Evolutionary conservation across 2,329 filamentous ascomycete species (phyloP).

Genomic region (Drechmeria coniospora): DNA sequence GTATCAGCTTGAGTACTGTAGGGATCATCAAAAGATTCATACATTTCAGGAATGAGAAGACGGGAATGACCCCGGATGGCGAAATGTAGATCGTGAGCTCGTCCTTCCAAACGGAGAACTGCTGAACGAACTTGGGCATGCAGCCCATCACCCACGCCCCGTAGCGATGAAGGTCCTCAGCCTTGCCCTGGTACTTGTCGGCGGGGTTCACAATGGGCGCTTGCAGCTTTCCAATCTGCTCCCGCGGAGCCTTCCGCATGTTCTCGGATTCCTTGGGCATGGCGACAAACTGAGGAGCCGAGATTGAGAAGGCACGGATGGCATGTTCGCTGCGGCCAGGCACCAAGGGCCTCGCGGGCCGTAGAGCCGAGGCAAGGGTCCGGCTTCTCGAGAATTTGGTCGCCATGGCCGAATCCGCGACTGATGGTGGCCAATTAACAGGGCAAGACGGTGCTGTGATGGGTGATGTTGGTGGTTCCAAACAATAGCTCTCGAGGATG

Average conservation of each 20-base stretch:
- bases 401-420: constrained; percentile 34
- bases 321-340: constrained; percentile 23
- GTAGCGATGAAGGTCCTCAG: constrained; percentile 80
- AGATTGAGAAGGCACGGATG: constrained; percentile 34
- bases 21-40: too few species aligned
- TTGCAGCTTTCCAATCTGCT: constrained; percentile 48
- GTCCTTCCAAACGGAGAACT: constrained; percentile 99
- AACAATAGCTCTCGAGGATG: not conserved
- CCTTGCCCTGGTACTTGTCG: constrained; percentile 82
- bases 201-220: constrained; percentile 75
- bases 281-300: constrained; percentile 33
- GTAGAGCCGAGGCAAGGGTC: constrained; percentile 39
- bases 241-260: constrained; percentile 48
- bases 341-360: constrained; percentile 31
- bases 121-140: constrained; percentile 94
- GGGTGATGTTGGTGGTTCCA: constrained; percentile 10
- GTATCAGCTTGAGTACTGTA: too few species aligned
- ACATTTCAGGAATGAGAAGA: constrained; percentile 87
- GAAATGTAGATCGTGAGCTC: constrained; percentile 90
- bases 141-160: constrained; percentile 94
- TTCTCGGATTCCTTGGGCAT: constrained; percentile 48
- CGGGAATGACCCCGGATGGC: constrained; percentile 74
- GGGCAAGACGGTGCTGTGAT: constrained; percentile 1
- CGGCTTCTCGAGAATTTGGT: constrained; percentile 42
- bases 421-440: constrained; percentile 30